Conservation (phyloP, 805 yeast genomes). For the Teunomyces barrocoloradensis region DNA sequence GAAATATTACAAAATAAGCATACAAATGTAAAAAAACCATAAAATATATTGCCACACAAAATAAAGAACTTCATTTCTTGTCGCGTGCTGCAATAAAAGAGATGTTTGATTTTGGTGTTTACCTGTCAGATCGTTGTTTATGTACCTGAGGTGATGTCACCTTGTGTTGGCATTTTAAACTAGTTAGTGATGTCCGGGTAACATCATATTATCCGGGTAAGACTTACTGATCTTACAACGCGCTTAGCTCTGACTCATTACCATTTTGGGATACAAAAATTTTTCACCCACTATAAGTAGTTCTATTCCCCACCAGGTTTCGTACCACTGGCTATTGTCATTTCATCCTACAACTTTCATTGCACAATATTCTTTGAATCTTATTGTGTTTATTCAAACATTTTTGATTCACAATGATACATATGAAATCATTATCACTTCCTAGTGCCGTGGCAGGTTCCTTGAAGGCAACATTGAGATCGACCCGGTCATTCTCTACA, state of each 20-base stretch:
- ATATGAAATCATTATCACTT: slow-evolving; percentile 6
- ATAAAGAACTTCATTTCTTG: too few relatives aligned
- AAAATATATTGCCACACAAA: too few relatives aligned
- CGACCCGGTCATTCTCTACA: slow-evolving; percentile 7
- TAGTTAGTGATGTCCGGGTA: neutral
- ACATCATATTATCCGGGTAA: slow-evolving; percentile 11
- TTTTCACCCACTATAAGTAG: slow-evolving; percentile 11
- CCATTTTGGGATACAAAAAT: slow-evolving; percentile 24
- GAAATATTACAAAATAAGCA: too few relatives aligned
- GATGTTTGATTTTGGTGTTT: too few relatives aligned
- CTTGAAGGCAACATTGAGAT: slow-evolving; percentile 2
- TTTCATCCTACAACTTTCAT: neutral
- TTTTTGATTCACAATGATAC: slow-evolving; percentile 7
- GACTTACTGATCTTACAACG: slow-evolving; percentile 26
- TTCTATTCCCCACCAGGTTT: slow-evolving; percentile 3
- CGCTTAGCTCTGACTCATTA: slow-evolving; percentile 34
- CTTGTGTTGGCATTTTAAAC: neutral
- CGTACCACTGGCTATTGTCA: neutral
- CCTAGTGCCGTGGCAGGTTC: slow-evolving; percentile 4
- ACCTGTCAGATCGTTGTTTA: neutral
- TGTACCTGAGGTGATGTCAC: slow-evolving; percentile 3
- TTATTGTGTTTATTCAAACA: neutral
- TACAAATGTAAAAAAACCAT: too few relatives aligned
- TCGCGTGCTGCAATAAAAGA: too few relatives aligned
- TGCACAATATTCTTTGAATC: neutral